Evolutionary conservation across 495 filamentous ascomycete genomes (phyloP), one percentile per base, ranked within the genome.

Genomic region (Bathelium albidoporum): DNA sequence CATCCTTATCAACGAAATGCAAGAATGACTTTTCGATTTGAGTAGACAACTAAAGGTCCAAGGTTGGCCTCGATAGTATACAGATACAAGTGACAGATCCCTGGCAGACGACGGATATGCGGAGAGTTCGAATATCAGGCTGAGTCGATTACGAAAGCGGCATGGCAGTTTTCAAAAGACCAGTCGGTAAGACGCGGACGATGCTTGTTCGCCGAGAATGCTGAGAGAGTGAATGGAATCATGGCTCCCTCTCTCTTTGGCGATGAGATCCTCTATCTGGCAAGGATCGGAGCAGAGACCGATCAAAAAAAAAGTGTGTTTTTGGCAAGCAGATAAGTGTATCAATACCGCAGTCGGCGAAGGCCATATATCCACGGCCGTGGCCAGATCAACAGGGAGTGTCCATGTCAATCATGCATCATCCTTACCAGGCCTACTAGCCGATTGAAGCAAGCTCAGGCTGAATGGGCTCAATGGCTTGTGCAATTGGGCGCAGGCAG

Each of bases 361-460:
- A 0, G 49, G 12, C 29, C 49, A 55, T 55, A 55, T 55, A 55
- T 29, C 9, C 5, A n/a, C 12, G 5, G 24, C 49, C 5, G 24
- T 7, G 49, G 22, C 49, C 24, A 55, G 49, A 55, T 55, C 49
- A 55, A 24, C 49, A 55, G 49, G 49, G 49, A 55, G 49, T 28
- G 49, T 55, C 49, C 49, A 55, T 55, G 49, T 55, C 49, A 55
- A 20, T 55, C 49, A 24, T 55, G 49, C 49, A 55, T 55, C 49
- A 29, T 55, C 49, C 49, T 55, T 55, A 55, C 49, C 24, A 55
- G 24, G 29, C 26, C 24, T 29, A 24, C 24, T 55, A 26, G 24
- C 7, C 22, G 49, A 20, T 55, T 29, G 49, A 55, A 29, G 5
- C 11, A 55, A 12, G 22, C 49, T 55, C 49, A 55, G 49, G 49